Evolutionary conservation across 805 yeast genomes (phyloP), one percentile per base, ranked within the genome.

Genomic region (Metschnikowia proteae): DNA sequence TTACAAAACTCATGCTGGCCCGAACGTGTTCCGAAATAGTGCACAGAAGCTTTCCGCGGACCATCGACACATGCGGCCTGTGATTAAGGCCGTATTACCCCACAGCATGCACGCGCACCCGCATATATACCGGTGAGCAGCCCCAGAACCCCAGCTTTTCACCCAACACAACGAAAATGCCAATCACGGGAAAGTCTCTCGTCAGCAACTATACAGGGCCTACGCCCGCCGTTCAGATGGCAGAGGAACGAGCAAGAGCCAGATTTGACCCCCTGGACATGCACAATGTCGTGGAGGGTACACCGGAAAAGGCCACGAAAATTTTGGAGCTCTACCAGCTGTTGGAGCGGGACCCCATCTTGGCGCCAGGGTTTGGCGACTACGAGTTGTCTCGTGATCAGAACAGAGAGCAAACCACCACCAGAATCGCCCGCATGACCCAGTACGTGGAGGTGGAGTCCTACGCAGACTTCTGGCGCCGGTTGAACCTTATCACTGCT

Each of bases 221-320:
- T 17, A 60, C 66, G 47, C 74, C 74, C n/a, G 64, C 56, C 36
- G 51, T 53, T 9, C 60, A 55, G 47, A 62, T 68, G 52, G 60
- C 57, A 8, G 56, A 55, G 33, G 76, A 72, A 54, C 64, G 76
- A 52, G 63, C 63, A 39, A 44, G 48, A 10, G 60, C 65, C 25
- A 58, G 59, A 38, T 68, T 64, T 38, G 69, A 70, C 47, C 70
- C 74, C 3, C 57, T 52, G n/a, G 60, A 66, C 30, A 70, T 73
- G 76, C 68, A 70, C 56, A 51, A 66, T 43, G 67, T 73, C 49
- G 64, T 73, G 51, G 78, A 73, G 54, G 78, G 78, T 27, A 57
- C 67, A 8, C 57, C 60, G 13, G 70, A 70, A 47, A 68, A 67
- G 47, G 65, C 74, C 4, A 48, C 53, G 38, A 52, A 61, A 49